Conservation (phyloP, 441 rosid genomes). For the Populus hybrid region DNA sequence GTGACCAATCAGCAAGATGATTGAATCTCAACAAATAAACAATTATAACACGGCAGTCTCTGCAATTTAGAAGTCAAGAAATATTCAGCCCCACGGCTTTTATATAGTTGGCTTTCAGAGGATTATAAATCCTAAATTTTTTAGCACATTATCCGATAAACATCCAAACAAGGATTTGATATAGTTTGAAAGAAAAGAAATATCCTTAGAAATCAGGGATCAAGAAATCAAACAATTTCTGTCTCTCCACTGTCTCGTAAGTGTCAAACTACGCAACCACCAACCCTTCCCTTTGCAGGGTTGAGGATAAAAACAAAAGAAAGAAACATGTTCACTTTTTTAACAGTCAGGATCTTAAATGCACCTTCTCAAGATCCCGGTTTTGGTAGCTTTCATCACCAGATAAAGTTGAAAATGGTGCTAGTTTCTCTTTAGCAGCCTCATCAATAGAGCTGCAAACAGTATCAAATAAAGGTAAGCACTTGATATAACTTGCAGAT, state of each 20-base stretch:
- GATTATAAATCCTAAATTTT: background rate
- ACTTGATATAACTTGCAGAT: background rate
- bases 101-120: background rate
- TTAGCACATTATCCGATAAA: background rate
- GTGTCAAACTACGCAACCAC: background rate
- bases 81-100: background rate
- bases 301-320: background rate
- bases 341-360: background rate
- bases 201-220: background rate
- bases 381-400: slow-evolving; percentile 87
- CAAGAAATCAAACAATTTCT: too few relatives aligned
- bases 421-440: slow-evolving; percentile 71
- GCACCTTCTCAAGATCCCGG: slow-evolving; percentile 97
- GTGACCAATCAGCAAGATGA: slow-evolving; percentile 17
- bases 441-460: slow-evolving; percentile 72
- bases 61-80: background rate
- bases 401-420: slow-evolving; percentile 68
- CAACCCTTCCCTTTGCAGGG: background rate
- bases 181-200: background rate
- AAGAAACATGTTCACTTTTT: background rate
- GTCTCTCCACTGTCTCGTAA: background rate
- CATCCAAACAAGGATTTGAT: background rate
- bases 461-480: slow-evolving; percentile 18
- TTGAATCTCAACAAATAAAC: slow-evolving; percentile 9
- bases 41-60: background rate